phyloP scores from a whole-genome alignment of 331 rosid genomes.

The Malus hybrid region DNA sequence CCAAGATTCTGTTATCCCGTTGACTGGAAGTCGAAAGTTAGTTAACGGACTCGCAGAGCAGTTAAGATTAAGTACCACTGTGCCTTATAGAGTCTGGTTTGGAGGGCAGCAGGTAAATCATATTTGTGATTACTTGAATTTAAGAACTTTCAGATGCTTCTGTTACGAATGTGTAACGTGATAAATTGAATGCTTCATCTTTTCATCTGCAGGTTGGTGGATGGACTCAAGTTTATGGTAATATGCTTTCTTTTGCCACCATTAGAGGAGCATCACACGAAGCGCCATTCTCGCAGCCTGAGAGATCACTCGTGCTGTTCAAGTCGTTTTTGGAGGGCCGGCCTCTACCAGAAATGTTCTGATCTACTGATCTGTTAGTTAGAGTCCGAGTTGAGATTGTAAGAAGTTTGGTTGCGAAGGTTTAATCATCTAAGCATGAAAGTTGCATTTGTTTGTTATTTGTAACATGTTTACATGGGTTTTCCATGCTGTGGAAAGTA shows the following conservation, averaged over 20 bases:
- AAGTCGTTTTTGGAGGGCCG: constrained; percentile 62
- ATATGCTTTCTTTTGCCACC: constrained; percentile 76
- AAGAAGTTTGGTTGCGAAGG: constrained; percentile 18
- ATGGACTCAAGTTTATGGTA: constrained; percentile 92
- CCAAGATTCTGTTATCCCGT: constrained; percentile 93
- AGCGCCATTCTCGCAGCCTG: constrained; percentile 95
- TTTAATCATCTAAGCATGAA: constrained; percentile 10
- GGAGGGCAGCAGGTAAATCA: constrained; percentile 66
- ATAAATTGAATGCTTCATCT: not conserved
- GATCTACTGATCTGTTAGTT: constrained; percentile 9
- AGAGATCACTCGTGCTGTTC: constrained; percentile 78
- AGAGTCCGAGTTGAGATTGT: constrained; percentile 13
- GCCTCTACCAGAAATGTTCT: constrained; percentile 57
- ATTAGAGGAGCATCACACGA: constrained; percentile 94
- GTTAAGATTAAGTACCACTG: constrained; percentile 55
- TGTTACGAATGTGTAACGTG: not conserved
- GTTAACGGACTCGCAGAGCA: constrained; percentile 56
- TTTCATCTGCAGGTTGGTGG: constrained; percentile 68
- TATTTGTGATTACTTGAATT: not conserved
- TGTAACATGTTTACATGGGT: constrained; percentile 1
- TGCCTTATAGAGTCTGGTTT: constrained; percentile 87
- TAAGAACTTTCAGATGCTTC: not conserved
- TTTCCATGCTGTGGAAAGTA: constrained; percentile 28
- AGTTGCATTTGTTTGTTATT: constrained; percentile 24
- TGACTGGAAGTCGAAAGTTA: constrained; percentile 78